These are phyloP conservation scores for Fraxinus anomala DNA, from an alignment of 257 asterid species.

Conservation along the genomic window DNA sequence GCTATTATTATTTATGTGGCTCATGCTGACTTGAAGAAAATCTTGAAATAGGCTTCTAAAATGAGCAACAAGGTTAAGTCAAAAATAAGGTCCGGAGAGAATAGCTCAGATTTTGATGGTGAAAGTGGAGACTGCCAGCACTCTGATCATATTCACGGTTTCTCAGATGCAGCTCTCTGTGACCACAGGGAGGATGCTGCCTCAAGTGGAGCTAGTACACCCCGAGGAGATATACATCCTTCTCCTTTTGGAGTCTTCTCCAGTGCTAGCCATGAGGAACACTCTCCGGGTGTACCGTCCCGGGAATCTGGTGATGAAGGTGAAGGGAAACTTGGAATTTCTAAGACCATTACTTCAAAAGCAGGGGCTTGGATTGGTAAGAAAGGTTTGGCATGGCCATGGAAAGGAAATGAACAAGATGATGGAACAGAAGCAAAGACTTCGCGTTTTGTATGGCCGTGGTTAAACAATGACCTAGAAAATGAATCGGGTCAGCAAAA, in stretches of 20 bases:
- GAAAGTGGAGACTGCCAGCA: slow-evolving; percentile 65
- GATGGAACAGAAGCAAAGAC: slow-evolving; percentile 63
- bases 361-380: slow-evolving; percentile 89
- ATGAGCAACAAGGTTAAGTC: slow-evolving; percentile 85
- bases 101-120: slow-evolving; percentile 56
- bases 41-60: slow-evolving; percentile 66
- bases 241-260: slow-evolving; percentile 74
- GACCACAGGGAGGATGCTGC: slow-evolving; percentile 81
- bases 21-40: slow-evolving; percentile 37
- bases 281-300: slow-evolving; percentile 42
- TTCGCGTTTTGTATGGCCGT: slow-evolving; percentile 68
- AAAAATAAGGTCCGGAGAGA: slow-evolving; percentile 68
- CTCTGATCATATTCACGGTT: slow-evolving; percentile 50
- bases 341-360: slow-evolving; percentile 64
- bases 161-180: slow-evolving; percentile 40
- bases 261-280: slow-evolving; percentile 38
- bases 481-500: slow-evolving; percentile 53
- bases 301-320: slow-evolving; percentile 73
- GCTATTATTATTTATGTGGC: slow-evolving; percentile 15
- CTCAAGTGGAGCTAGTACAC: slow-evolving; percentile 87
- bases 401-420: slow-evolving; percentile 73
- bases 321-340: slow-evolving; percentile 69
- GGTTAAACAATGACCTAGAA: slow-evolving; percentile 67
- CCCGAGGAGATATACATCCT: slow-evolving; percentile 68
- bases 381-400: slow-evolving; percentile 75